A percentile compares a stretch with the other conserved stretches of the same genome.
Conservation (phyloP, 169 alveolate species). For the Haemoproteus tartakovskyi region DNA sequence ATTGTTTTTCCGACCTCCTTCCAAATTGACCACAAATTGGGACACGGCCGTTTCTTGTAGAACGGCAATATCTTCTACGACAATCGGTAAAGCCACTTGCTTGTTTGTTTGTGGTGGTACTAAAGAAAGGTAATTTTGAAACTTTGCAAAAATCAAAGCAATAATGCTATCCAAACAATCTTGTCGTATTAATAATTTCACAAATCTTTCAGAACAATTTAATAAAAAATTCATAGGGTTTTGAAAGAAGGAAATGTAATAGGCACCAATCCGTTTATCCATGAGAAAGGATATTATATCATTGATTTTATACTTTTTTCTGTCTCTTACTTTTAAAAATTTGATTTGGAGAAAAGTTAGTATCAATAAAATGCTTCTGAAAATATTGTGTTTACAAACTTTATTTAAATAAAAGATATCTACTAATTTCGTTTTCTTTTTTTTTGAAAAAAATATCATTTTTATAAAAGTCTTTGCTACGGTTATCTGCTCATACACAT, state of each 20-base stretch:
- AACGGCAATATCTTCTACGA: constrained; percentile 39
- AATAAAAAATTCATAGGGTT: constrained; percentile 51
- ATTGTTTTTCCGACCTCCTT: neutral
- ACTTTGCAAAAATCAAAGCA: constrained; percentile 23
- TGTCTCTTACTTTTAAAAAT: constrained; percentile 2
- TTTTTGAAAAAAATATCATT: constrained; percentile 1
- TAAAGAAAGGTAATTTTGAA: constrained; percentile 21
- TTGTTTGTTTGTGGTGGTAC: constrained; percentile 20
- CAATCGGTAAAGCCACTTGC: constrained; percentile 27
- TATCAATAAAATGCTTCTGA: constrained; percentile 6
- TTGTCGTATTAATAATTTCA: constrained; percentile 6
- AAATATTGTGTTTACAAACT: constrained; percentile 1
- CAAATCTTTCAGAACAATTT: constrained; percentile 1
- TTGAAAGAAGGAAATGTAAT: constrained; percentile 53
- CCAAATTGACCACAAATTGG: constrained; percentile 6
- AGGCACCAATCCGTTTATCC: constrained; percentile 16
- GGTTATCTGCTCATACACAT: constrained; percentile 22
- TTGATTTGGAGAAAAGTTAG: constrained; percentile 7
- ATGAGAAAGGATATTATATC: constrained; percentile 3
- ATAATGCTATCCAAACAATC: constrained; percentile 20
- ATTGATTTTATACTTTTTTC: neutral
- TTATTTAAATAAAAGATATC: neutral
- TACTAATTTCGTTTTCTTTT: neutral
- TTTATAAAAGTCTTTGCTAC: neutral
- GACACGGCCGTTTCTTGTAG: constrained; percentile 56